Evolutionary conservation across 345 rosid genomes (phyloP), one percentile per base, ranked within the genome.

Genomic region (Salix suchowensis): DNA sequence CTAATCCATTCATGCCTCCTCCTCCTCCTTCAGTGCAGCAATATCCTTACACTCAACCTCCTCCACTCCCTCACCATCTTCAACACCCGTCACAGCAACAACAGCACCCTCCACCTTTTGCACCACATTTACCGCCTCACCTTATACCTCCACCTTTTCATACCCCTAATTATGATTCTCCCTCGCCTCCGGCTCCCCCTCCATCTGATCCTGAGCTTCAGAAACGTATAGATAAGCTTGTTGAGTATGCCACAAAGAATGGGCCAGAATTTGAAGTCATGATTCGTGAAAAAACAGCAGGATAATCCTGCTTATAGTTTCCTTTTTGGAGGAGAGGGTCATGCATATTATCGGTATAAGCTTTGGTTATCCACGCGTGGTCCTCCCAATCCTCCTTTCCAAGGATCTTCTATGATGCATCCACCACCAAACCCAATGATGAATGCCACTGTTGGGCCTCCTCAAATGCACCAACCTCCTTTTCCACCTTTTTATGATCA

Each of bases 221-320:
- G 71, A 94, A 96, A 78, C 89, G 97, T 44, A 96, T 96, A n/a
- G 98, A 96, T 74, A 96, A 96, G 78, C 97, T 93, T 79, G 94
- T 91, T 72, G 97, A 96, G 89, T 96, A 96, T 82, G 78, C 92
- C 11, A 83, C 87, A 21, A 96, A 93, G 87, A 96, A 93, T 65
- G 99, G 99, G 65, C 98, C 97, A 0, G 98, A 96, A 84, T 96
- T 96, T 79, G 99, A 96, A 85, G 91, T 89, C 79, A 91, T 93
- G 98, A 91, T 96, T 81, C 92, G 98, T 5, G 95, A 91, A 76
- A n/a, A 96, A 94, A 77, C 98, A 96, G 84, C 88, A 92, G 82
- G 97, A 93, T 75, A 94, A 96, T 80, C 98, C 97, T 82, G 99
- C 89, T 54, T 96, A 92, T 76, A 82, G 85, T 76, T 96, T 96